Evolutionary conservation across 2,329 filamentous ascomycete species (phyloP).

Genomic region (Calycina marina): DNA sequence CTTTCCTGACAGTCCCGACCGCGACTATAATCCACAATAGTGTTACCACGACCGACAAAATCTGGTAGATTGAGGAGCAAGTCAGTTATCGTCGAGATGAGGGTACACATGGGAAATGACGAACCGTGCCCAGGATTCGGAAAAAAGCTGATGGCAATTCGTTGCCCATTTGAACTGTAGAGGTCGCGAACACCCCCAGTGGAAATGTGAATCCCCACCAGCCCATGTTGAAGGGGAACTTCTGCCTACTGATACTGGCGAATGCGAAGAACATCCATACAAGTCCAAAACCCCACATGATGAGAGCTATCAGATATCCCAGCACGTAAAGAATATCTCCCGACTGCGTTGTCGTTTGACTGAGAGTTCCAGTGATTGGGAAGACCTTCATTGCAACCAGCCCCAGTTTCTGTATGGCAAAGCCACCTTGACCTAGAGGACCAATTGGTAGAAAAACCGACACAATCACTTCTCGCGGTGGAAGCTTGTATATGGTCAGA

Average conservation of each 20-base stretch:
- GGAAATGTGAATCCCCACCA: slow-evolving; percentile 48
- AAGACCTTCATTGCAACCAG: slow-evolving; percentile 6
- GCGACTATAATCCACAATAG: slow-evolving; percentile 40
- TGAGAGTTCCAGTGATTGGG: slow-evolving; percentile 9
- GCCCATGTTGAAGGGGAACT: slow-evolving; percentile 44
- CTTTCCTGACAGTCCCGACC: slow-evolving; percentile 31
- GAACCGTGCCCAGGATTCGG: slow-evolving; percentile 37
- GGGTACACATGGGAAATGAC: slow-evolving; percentile 3
- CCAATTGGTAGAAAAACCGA: slow-evolving; percentile 52
- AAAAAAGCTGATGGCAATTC: slow-evolving; percentile 42
- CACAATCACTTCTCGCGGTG: slow-evolving; percentile 49
- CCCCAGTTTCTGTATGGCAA: slow-evolving; percentile 24
- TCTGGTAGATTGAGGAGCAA: slow-evolving; percentile 15
- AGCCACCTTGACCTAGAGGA: slow-evolving; percentile 50
- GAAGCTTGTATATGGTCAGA: slow-evolving; percentile 31
- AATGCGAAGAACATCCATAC: slow-evolving; percentile 38
- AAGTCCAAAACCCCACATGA: slow-evolving; percentile 40
- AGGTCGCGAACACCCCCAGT: slow-evolving; percentile 36
- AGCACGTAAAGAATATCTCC: slow-evolving; percentile 42
- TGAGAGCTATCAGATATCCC: slow-evolving; percentile 34
- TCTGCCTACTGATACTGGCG: slow-evolving; percentile 28
- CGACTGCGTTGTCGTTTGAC: slow-evolving; percentile 25
- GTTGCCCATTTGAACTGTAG: slow-evolving; percentile 30
- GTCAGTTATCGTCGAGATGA: neutral
- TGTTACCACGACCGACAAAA: slow-evolving; percentile 34